phyloP scores from a whole-genome alignment of 2,329 filamentous ascomycete genomes.

The Phyllachora maydis region DNA sequence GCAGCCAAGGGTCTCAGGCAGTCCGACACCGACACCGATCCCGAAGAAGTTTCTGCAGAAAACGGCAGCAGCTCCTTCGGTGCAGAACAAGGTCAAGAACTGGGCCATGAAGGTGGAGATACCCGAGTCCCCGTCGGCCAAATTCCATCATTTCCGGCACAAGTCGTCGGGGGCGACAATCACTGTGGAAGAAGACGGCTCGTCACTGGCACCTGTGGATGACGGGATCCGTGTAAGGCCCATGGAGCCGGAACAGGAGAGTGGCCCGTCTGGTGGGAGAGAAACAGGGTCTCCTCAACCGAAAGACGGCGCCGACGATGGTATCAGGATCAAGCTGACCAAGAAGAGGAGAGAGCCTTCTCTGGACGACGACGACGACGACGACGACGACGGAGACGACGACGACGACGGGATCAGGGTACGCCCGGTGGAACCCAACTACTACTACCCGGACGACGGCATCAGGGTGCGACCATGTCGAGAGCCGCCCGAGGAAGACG shows the following conservation, averaged over 20 bases:
- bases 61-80: constrained; percentile 29
- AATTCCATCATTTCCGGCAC: constrained; percentile 7
- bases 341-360: constrained; percentile 3
- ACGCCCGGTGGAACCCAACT: constrained; percentile 9
- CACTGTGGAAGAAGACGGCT: constrained; percentile 13
- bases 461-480: constrained; percentile 9
- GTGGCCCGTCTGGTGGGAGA: too few relatives aligned
- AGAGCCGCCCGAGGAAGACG: too few relatives aligned
- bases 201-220: constrained; percentile 4
- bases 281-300: too few relatives aligned
- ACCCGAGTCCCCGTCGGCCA: constrained; percentile 17
- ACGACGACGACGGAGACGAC: too few relatives aligned
- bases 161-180: constrained; percentile 11
- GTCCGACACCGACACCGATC: constrained; percentile 19
- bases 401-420: constrained; percentile 10
- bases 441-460: constrained; percentile 8
- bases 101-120: constrained; percentile 37
- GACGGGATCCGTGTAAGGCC: constrained; percentile 3
- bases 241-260: constrained; percentile 1
- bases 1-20: constrained; percentile 11
- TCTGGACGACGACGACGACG: too few relatives aligned
- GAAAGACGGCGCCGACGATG: constrained; percentile 4
- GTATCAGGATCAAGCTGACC: constrained; percentile 5
- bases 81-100: constrained; percentile 37
- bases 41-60: constrained; percentile 36